Percentiles rank a stretch among this genome's conserved stretches.
Conservation (phyloP, 164 flowering plant genomes). For the Platanus orientalis region DNA sequence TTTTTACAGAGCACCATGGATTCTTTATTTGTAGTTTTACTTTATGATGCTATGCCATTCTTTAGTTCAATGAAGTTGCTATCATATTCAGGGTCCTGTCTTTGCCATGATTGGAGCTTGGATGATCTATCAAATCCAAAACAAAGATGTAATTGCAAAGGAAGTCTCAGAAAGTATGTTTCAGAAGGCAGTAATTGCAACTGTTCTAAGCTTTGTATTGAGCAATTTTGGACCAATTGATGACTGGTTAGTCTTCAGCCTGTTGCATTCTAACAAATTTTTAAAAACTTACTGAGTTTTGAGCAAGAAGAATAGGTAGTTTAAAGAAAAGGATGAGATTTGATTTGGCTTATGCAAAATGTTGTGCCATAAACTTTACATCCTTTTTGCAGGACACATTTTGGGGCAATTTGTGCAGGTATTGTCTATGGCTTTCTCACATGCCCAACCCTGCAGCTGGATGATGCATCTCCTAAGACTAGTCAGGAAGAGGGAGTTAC, state of each 20-base stretch:
- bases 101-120: slow-evolving; percentile 75
- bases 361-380: background rate
- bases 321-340: background rate
- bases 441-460: slow-evolving; percentile 43
- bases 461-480: slow-evolving; percentile 38
- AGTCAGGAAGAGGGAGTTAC: slow-evolving; percentile 47
- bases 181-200: slow-evolving; percentile 49
- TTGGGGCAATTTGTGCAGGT: slow-evolving; percentile 52
- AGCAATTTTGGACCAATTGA: slow-evolving; percentile 58
- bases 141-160: slow-evolving; percentile 38
- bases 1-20: background rate
- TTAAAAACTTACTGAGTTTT: background rate
- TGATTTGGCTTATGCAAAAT: background rate
- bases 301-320: background rate
- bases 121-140: slow-evolving; percentile 57
- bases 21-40: background rate
- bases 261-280: background rate
- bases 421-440: slow-evolving; percentile 50
- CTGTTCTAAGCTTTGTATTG: slow-evolving; percentile 40
- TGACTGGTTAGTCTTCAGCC: slow-evolving; percentile 45
- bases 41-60: background rate
- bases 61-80: background rate
- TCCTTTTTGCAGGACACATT: slow-evolving; percentile 46
- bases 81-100: slow-evolving; percentile 52
- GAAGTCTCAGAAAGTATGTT: slow-evolving; percentile 49